phyloP scores from a whole-genome alignment of 768 basidiomycete genomes.

The Xerocomus potaroensis region DNA sequence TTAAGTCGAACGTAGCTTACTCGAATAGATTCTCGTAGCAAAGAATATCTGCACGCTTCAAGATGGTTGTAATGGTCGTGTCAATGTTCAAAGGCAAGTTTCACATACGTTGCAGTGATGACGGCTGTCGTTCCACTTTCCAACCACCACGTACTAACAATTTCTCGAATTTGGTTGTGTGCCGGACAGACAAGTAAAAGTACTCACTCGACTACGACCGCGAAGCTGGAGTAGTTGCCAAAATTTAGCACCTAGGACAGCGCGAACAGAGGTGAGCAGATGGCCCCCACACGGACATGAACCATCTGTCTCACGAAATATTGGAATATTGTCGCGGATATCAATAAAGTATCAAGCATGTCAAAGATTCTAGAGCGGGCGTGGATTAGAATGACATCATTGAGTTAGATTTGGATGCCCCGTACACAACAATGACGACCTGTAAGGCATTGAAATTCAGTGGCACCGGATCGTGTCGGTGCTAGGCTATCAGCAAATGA shows the following conservation, averaged over 20 bases:
- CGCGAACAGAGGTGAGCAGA: neutral
- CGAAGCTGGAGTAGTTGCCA: neutral
- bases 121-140: neutral
- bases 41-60: slow-evolving; percentile 9
- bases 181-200: no score
- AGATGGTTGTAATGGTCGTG: neutral
- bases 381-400: neutral
- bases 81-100: neutral
- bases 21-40: slow-evolving; percentile 4
- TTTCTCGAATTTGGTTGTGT: neutral
- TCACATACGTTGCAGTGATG: slow-evolving; percentile 1
- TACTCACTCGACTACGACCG: neutral
- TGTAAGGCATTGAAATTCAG: neutral
- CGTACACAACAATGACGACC: neutral
- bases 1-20: neutral
- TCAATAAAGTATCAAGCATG: neutral
- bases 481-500: neutral
- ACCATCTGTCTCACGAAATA: slow-evolving; percentile 4
- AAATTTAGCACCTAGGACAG: neutral
- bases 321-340: neutral
- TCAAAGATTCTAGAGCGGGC: neutral
- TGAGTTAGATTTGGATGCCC: neutral
- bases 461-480: neutral
- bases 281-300: neutral
- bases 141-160: neutral